Percentiles rank a stretch among this genome's conserved stretches.
phyloP scores from a whole-genome alignment of 495 filamentous ascomycete species.

The Thermothielavioides terrestris region DNA sequence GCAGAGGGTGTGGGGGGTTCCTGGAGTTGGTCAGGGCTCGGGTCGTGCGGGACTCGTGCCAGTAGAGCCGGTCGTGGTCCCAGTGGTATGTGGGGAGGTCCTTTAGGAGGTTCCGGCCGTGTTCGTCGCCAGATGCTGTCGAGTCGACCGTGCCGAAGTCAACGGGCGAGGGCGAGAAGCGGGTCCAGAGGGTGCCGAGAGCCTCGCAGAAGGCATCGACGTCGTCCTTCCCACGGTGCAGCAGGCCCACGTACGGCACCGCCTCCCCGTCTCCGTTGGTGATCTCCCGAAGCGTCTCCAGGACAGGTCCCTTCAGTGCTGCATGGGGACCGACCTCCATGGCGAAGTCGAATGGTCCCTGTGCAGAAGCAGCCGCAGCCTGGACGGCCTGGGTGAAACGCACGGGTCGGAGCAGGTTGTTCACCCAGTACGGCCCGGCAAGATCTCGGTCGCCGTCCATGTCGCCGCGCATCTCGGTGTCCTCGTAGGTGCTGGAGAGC shows the following conservation, averaged over 20 bases:
- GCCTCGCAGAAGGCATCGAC: slow-evolving; percentile 21
- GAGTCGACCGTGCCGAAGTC: no score
- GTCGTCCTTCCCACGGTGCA: slow-evolving; percentile 14
- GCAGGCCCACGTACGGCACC: slow-evolving; percentile 20
- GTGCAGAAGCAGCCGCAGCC: not conserved
- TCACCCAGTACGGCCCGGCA: no score
- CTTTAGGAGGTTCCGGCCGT: slow-evolving; percentile 12
- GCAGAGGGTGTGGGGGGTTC: slow-evolving; percentile 30
- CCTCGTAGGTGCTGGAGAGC: no score
- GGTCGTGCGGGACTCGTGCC: slow-evolving; percentile 38
- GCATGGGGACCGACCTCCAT: not conserved
- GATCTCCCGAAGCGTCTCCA: slow-evolving; percentile 18
- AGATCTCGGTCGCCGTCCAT: no score
- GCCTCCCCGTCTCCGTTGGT: not conserved
- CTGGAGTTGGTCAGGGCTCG: slow-evolving; percentile 12
- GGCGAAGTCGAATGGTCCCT: not conserved
- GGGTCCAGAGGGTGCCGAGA: slow-evolving; percentile 29
- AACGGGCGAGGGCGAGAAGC: slow-evolving; percentile 4
- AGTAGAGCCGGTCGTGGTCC: slow-evolving; percentile 37
- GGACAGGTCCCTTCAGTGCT: not conserved
- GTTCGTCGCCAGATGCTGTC: not conserved
- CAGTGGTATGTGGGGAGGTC: slow-evolving; percentile 43
- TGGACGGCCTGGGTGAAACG: not conserved
- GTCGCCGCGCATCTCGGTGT: no score
- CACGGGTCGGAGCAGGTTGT: not conserved